phyloP scores from a whole-genome alignment of 129 eudicot genomes.

The Flaveria bidentis region DNA sequence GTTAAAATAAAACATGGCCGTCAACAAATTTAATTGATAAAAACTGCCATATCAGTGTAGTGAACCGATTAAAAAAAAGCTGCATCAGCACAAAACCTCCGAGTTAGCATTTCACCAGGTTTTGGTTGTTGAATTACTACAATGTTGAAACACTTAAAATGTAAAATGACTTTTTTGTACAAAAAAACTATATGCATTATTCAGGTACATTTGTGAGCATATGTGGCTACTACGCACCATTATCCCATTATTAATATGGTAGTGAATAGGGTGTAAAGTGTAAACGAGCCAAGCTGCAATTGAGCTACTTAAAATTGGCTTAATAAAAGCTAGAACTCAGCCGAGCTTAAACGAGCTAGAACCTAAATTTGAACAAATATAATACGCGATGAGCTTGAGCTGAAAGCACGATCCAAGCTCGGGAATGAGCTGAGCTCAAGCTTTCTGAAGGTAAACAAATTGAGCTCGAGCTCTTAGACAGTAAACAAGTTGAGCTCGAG shows the following conservation, averaged over 20 bases:
- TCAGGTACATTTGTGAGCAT: not conserved
- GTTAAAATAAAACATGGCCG: no score
- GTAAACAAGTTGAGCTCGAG: not conserved
- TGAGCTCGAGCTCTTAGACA: not conserved
- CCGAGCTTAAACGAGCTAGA: not conserved
- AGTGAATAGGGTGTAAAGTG: no score
- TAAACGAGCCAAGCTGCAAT: no score
- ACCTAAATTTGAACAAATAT: not conserved
- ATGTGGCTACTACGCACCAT: not conserved
- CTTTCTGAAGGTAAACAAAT: no score
- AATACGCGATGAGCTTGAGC: not conserved
- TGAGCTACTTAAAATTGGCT: no score
- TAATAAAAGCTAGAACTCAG: no score
- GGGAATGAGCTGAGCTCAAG: no score
- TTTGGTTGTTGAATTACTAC: not conserved
- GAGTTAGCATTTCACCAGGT: not conserved
- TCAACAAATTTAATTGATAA: not conserved
- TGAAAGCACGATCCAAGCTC: not conserved
- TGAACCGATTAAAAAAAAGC: no score
- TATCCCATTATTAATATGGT: not conserved
- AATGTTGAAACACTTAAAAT: not conserved
- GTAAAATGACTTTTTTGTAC: not conserved
- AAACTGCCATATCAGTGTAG: not conserved
- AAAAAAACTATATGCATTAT: not conserved
- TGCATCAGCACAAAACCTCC: not conserved